Evolutionary conservation across 331 rosid genomes (phyloP), one percentile per base, ranked within the genome.

Genomic region (Pyracantha coccinea): DNA sequence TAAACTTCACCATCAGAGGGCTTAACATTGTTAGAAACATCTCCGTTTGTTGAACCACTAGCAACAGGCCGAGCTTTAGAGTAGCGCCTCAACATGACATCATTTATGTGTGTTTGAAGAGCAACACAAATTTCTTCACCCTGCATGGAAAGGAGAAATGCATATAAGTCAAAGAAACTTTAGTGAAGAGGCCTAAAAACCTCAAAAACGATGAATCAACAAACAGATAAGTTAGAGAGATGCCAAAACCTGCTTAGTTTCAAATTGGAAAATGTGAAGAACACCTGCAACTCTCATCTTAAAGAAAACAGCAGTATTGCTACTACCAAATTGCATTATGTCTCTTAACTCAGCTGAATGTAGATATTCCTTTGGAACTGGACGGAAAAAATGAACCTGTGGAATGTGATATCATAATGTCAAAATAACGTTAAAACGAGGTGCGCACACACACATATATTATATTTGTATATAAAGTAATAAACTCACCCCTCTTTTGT

Each of bases 61-160:
- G 84, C 81, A 78, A 88, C 61, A 71, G 93, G 75, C 38, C 89
- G 80, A 52, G 93, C 88, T 83, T 89, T 93, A 47, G 98, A 89
- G 83, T 89, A 91, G 21, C 98, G 90, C 29, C 96, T 88, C 79
- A 93, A 76, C 96, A 93, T 91, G 74, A 93, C 94, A 50, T 93
- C 97, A 72, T 93, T 93, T 85, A 93, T 93, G 76, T 93, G 98
- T 16, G 97, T 93, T 73, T 93, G 98, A 68, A 93, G 96, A 78
- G 97, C 97, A 66, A 89, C 97, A 82, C 98, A 93, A 75, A 93
- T 91, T 91, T 91, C 98, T 85, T 93, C 98, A 74, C 98, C 98
- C 98, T 93, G 67, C 69, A 81, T 47, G 54, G 59, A 59, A 81
- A 59, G 23, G 57, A 68, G 38, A 81, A 60, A 63, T 76, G 13